Evolutionary conservation across 73 alveolate species (phyloP), one percentile per base, ranked within the genome.

Genomic region (Durusdinium trenchii): DNA sequence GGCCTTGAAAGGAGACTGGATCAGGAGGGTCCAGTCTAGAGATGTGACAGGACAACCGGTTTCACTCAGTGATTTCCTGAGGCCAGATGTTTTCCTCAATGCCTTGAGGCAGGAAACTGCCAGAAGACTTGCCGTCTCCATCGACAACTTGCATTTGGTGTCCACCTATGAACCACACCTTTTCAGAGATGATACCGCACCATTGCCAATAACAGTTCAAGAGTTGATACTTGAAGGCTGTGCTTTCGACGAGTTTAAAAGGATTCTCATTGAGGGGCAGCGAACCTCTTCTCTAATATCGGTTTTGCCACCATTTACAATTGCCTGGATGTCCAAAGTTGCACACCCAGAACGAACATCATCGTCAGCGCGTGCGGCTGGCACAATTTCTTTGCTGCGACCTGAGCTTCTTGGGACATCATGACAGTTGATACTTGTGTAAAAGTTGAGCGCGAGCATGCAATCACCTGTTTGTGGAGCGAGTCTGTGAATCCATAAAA

Each of bases 271-370:
- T 36, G 99, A 94, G 89, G 93, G 99, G 28, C 91, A 73, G 81
- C 92, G 99, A 26, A 94, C 89, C 69, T 94, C 99, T 18, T 67
- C 99, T 7, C 89, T 94, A 47, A 82, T 76, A 38, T 94, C 99
- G n/a, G 64, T 94, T 62, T 82, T 94, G 83, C 99, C 99, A 32
- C 94, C 99, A n/a, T 47, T 94, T 82, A 94, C 99, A 38, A 94
- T 94, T 28, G 62, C 99, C 64, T 94, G 99, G 99, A 94, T 94
- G 99, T 94, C 99, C 89, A 94, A 42, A 91, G 98, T 76, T 30
- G 64, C 98, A 48, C 98, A 91, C 85, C 98, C 98, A 38, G 98
- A 91, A 28, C 73, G 98, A 36, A 91, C 98, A 47, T 75, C 98
- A 36, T 91, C 98, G 42, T 91, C 98, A 67, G 98, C 98, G 64